These are phyloP conservation scores for Mycena haematopus DNA, from an alignment of 768 basidiomycete genomes.

Conservation along the genomic window DNA sequence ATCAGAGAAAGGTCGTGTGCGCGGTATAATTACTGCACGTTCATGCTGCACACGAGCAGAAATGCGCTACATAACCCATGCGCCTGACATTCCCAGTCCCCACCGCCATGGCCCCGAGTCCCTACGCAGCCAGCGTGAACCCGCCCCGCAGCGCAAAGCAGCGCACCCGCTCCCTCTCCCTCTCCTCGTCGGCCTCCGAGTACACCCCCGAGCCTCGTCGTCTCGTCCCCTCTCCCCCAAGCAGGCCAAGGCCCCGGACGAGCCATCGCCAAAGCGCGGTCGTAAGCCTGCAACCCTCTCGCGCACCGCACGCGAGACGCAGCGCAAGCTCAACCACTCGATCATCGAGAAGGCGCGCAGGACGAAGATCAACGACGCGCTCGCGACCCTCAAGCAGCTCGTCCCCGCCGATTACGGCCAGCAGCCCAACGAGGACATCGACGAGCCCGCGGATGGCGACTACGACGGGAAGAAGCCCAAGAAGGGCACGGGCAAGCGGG, in stretches of 20 bases:
- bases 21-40: slow-evolving; percentile 11
- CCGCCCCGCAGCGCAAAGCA: slow-evolving; percentile 26
- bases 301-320: slow-evolving; percentile 80
- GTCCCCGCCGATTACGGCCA: slow-evolving; percentile 67
- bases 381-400: slow-evolving; percentile 76
- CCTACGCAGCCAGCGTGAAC: slow-evolving; percentile 28
- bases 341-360: slow-evolving; percentile 93
- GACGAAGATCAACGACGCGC: slow-evolving; percentile 95
- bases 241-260: slow-evolving; percentile 35
- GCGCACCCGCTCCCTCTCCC: slow-evolving; percentile 41
- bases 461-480: slow-evolving; percentile 27
- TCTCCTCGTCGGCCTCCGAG: too few relatives aligned
- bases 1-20: slow-evolving; percentile 3
- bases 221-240: slow-evolving; percentile 24
- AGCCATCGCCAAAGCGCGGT: slow-evolving; percentile 74
- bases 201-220: slow-evolving; percentile 40
- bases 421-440: slow-evolving; percentile 43
- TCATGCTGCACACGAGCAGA: slow-evolving; percentile 22
- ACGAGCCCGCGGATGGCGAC: slow-evolving; percentile 40
- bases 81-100: too few relatives aligned
- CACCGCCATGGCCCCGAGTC: too few relatives aligned
- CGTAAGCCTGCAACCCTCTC: slow-evolving; percentile 78
- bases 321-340: slow-evolving; percentile 92
- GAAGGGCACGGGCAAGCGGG: slow-evolving; percentile 51
- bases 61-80: slow-evolving; percentile 18